Evolutionary conservation across 1,139 yeast genomes (phyloP).

Genomic region (Pichiaceae sp.): DNA sequence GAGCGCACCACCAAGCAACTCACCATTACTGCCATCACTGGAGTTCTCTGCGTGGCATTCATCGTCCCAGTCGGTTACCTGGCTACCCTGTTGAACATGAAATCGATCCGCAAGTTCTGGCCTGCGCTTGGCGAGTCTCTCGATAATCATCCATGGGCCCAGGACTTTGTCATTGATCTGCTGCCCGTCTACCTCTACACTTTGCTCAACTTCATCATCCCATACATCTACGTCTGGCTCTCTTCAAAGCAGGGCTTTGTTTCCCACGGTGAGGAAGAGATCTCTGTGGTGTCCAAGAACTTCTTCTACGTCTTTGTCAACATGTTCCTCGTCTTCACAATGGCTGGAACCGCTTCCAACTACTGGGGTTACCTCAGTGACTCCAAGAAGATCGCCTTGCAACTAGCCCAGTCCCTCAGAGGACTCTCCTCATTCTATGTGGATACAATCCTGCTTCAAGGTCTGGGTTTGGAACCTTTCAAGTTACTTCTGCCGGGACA

Average conservation of each 20-base stretch:
- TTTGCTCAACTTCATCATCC: constrained; percentile 55
- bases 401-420: constrained; percentile 61
- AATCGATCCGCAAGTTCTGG: constrained; percentile 66
- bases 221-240: constrained; percentile 60
- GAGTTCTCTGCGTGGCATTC: constrained; percentile 53
- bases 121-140: constrained; percentile 59
- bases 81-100: constrained; percentile 63
- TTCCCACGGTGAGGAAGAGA: constrained; percentile 68
- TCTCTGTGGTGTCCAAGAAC: constrained; percentile 67
- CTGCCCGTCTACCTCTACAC: constrained; percentile 73
- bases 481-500: constrained; percentile 61
- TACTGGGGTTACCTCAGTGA: constrained; percentile 72
- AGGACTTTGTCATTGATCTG: constrained; percentile 64
- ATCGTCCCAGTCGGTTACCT: constrained; percentile 67
- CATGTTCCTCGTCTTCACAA: constrained; percentile 67
- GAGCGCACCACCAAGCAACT: constrained; percentile 51
- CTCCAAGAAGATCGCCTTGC: constrained; percentile 67
- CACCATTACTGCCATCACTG: constrained; percentile 52
- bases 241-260: constrained; percentile 64
- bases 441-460: constrained; percentile 66
- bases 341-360: constrained; percentile 74
- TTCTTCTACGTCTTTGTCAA: constrained; percentile 74
- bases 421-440: constrained; percentile 66
- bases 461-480: constrained; percentile 72
- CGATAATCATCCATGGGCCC: constrained; percentile 56